Conservation (phyloP, 257 asterid genomes). For the Solanum arcanum region DNA sequence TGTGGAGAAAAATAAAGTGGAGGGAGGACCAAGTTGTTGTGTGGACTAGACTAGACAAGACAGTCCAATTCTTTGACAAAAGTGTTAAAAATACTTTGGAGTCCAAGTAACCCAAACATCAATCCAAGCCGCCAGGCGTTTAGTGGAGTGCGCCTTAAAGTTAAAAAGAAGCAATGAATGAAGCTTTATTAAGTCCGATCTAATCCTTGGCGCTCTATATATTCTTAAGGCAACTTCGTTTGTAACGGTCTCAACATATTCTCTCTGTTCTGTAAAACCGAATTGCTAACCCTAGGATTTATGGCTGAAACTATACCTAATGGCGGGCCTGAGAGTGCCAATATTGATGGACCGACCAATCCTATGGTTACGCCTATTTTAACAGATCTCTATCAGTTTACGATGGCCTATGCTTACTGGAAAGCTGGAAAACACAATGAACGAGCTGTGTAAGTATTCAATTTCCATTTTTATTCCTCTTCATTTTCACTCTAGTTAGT, state of each 20-base stretch:
- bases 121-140: background rate
- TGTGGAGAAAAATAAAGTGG: background rate
- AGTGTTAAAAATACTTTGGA: background rate
- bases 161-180: background rate
- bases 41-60: background rate
- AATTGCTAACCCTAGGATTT: conserved; percentile 7
- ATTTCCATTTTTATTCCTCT: background rate
- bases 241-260: conserved; percentile 16
- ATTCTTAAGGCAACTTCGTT: background rate
- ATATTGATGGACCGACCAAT: conserved; percentile 65
- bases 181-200: background rate
- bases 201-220: background rate
- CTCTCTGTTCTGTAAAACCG: background rate
- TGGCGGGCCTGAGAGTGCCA: conserved; percentile 17
- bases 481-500: background rate
- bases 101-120: background rate
- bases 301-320: conserved; percentile 29
- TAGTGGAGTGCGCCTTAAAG: background rate
- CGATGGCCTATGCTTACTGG: conserved; percentile 99
- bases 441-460: conserved; percentile 70
- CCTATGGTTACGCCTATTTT: conserved; percentile 95
- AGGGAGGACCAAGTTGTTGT: background rate
- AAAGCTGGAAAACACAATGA: conserved; percentile 85
- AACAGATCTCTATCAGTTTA: conserved; percentile 95
- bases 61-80: background rate